Evolutionary conservation across 331 rosid genomes (phyloP), one percentile per base, ranked within the genome.

Genomic region (Rhamnella rubrinervis): DNA sequence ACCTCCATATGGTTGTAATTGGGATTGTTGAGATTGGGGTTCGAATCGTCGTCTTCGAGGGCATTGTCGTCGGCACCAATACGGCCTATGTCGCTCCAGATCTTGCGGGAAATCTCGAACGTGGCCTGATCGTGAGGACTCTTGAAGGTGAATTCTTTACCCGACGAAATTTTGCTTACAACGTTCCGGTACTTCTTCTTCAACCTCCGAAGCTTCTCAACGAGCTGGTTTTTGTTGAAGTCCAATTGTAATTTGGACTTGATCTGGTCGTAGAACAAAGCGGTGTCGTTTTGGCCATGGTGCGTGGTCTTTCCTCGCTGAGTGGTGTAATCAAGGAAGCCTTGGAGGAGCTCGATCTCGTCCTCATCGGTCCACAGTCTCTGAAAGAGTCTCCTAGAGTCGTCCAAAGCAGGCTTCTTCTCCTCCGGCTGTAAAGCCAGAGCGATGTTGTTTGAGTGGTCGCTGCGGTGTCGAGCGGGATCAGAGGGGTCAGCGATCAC

Each of bases 361-460:
- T 91, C 96, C 70, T 84, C 92, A 64, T 95, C 93, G 0, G 96
- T 89, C 99, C 99, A 95, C 18, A 89, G 85, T 85, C 99, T 77
- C 66, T 91, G 96, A 60, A 80, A 78, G 10, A 76, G 81, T 69
- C 84, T 79, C 74, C 82, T 46, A 1, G 70, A 46, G 47, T 77
- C 80, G 41, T 72, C 81, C 6, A 72, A 9, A 37, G 66, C 65
- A 11, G 66, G 74, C 71, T 65, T 71, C 53, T 67, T 78, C 82
- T 73, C 78, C 67, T 72, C 82, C 23, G 61, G 64, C 57, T 20
- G 75, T 6, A 67, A 59, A 0, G 71, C 58, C 65, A 63, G 6
- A 4, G 26, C 78, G 49, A 50, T 55, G 40, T 56, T 72, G 71
- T 65, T 70, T 4, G 53, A 14, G 18, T 25, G 23, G 47, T 18